Conservation (phyloP, 345 rosid species). For the Citrus reticulata region DNA sequence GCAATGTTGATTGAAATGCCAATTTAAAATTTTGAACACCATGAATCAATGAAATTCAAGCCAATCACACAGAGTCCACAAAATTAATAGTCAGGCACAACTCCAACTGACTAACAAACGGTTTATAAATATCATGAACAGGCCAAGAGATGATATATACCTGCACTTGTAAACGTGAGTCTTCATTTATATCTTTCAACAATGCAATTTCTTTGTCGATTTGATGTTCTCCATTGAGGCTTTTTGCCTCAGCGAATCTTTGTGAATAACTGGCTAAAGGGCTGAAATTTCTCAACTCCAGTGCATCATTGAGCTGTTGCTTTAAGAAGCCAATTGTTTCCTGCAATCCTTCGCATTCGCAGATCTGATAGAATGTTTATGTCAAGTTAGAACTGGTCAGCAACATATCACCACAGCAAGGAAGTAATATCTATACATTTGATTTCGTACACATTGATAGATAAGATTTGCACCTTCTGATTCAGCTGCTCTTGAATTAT, state of each 20-base stretch:
- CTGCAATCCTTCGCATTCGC: constrained; percentile 70
- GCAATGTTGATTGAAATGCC: neutral
- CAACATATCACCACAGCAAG: neutral
- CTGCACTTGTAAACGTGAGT: constrained; percentile 41
- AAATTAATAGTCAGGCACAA: neutral
- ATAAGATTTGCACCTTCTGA: constrained; percentile 57
- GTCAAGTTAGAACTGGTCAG: constrained; percentile 22
- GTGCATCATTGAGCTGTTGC: constrained; percentile 66
- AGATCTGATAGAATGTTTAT: constrained; percentile 42
- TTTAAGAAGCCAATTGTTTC: constrained; percentile 62
- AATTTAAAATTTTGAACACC: neutral
- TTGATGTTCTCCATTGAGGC: constrained; percentile 25
- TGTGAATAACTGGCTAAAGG: constrained; percentile 37
- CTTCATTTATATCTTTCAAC: constrained; percentile 29
- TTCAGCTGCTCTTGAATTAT: constrained; percentile 84
- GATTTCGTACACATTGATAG: neutral
- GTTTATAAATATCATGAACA: neutral
- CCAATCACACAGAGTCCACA: neutral
- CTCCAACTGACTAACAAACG: neutral
- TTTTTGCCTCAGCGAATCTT: constrained; percentile 32
- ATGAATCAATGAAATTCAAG: neutral
- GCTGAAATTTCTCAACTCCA: constrained; percentile 39
- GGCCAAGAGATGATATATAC: constrained; percentile 29
- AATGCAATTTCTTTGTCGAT: constrained; percentile 28
- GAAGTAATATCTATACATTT: neutral